Conservation (phyloP, 768 basidiomycete genomes). For the Auricularia heimuer region DNA sequence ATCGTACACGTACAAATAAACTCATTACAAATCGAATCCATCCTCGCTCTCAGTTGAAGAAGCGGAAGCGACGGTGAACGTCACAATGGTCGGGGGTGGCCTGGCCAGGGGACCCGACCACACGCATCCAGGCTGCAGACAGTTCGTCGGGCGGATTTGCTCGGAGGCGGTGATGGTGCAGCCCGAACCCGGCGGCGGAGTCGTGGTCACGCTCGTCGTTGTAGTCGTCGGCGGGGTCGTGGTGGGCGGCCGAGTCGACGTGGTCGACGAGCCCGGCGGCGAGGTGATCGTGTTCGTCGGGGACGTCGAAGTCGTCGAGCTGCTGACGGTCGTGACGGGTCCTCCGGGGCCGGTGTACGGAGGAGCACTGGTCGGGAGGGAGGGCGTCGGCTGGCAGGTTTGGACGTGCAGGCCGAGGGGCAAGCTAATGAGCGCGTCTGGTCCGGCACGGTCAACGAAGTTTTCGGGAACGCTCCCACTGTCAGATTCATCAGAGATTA, state of each 20-base stretch:
- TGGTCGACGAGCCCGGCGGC: background rate
- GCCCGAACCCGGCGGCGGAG: background rate
- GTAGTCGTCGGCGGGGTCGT: background rate
- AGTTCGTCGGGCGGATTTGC: background rate
- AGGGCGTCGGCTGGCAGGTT: background rate
- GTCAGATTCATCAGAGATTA: background rate
- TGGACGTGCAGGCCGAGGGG: background rate
- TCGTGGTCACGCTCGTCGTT: background rate
- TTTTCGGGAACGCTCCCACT: background rate
- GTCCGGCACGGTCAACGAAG: background rate
- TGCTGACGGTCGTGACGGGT: background rate
- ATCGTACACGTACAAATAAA: too few relatives aligned
- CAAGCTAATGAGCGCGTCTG: background rate
- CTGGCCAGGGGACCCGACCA: background rate
- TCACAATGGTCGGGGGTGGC: background rate
- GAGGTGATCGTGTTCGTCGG: background rate
- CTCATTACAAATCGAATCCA: background rate
- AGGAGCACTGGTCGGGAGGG: background rate
- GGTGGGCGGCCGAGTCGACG: background rate
- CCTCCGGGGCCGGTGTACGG: background rate
- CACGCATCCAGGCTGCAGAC: slow-evolving; percentile 1
- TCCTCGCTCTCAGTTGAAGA: background rate
- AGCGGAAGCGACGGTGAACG: background rate
- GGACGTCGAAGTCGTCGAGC: background rate
- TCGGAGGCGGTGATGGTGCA: background rate